These are phyloP conservation scores for Pisolithus microcarpus DNA, from an alignment of 768 basidiomycete genomes.

Conservation along the genomic window DNA sequence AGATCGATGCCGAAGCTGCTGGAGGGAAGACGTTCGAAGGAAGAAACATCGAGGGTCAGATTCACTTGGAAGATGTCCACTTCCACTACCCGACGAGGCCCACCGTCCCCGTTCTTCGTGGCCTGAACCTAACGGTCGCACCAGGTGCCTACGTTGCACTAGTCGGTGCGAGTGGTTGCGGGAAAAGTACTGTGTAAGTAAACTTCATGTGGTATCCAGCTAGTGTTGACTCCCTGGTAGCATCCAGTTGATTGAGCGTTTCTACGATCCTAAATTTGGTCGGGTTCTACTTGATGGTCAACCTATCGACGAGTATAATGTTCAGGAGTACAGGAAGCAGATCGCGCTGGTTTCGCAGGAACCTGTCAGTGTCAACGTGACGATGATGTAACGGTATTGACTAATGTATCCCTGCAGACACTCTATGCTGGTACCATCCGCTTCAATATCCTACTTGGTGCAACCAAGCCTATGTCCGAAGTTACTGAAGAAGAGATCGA, in stretches of 20 bases:
- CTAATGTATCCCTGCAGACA: slow-evolving; percentile 29
- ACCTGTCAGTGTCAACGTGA: slow-evolving; percentile 32
- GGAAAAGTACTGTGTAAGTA: slow-evolving; percentile 75
- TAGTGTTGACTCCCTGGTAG: slow-evolving; percentile 27
- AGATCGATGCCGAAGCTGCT: slow-evolving; percentile 73
- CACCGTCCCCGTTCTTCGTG: slow-evolving; percentile 77
- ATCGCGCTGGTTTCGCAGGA: slow-evolving; percentile 91
- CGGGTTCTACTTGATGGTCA: slow-evolving; percentile 68
- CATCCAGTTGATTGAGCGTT: slow-evolving; percentile 77
- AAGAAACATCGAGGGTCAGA: slow-evolving; percentile 46
- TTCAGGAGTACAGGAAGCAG: slow-evolving; percentile 82
- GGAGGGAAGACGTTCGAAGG: slow-evolving; percentile 50
- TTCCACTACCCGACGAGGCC: slow-evolving; percentile 91
- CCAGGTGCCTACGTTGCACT: slow-evolving; percentile 77
- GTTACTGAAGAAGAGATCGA: slow-evolving; percentile 87
- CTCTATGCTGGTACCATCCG: slow-evolving; percentile 85
- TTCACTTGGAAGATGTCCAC: slow-evolving; percentile 72
- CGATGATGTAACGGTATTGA: background rate
- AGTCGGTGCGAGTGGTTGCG: slow-evolving; percentile 76
- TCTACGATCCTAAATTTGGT: slow-evolving; percentile 75
- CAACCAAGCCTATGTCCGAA: slow-evolving; percentile 64
- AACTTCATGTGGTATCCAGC: background rate
- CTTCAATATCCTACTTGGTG: slow-evolving; percentile 87
- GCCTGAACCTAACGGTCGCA: slow-evolving; percentile 60
- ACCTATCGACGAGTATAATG: slow-evolving; percentile 67